Conservation (phyloP, 768 basidiomycete species). For the Albatrellus ellisii region DNA sequence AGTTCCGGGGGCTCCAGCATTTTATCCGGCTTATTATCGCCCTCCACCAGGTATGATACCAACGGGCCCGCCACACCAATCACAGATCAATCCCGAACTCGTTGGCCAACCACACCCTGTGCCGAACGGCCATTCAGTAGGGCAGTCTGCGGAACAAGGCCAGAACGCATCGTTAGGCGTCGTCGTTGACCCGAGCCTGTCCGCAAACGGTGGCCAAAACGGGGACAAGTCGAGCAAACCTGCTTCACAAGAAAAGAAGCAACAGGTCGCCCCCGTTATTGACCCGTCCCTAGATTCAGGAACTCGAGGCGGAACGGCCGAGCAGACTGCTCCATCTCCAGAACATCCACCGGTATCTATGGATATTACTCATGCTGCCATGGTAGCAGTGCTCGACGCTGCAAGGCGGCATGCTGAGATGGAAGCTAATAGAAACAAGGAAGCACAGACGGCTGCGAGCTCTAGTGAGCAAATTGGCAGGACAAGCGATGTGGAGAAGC, state of each 20-base stretch:
- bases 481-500: background rate
- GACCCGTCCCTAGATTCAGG: conserved; percentile 24
- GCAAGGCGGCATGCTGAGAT: conserved; percentile 19
- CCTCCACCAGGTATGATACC: conserved; percentile 14
- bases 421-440: background rate
- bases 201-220: background rate
- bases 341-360: conserved; percentile 12
- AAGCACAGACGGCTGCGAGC: background rate
- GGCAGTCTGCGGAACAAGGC: background rate
- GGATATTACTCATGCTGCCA: conserved; percentile 15
- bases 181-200: conserved; percentile 3
- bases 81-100: conserved; percentile 8
- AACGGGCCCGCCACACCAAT: no score
- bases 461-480: background rate
- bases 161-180: conserved; percentile 1
- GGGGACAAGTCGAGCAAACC: background rate
- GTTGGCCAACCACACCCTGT: conserved; percentile 8
- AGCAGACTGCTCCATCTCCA: conserved; percentile 4
- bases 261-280: conserved; percentile 19
- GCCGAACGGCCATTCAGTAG: conserved; percentile 4
- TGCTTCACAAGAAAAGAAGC: conserved; percentile 4
- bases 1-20: conserved; percentile 9
- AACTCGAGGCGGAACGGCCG: conserved; percentile 9
- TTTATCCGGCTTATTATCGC: conserved; percentile 12
- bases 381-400: conserved; percentile 24